Evolutionary conservation across 1,284 basidiomycete species (phyloP).

Genomic region (Cryptococcus deneoformans): DNA sequence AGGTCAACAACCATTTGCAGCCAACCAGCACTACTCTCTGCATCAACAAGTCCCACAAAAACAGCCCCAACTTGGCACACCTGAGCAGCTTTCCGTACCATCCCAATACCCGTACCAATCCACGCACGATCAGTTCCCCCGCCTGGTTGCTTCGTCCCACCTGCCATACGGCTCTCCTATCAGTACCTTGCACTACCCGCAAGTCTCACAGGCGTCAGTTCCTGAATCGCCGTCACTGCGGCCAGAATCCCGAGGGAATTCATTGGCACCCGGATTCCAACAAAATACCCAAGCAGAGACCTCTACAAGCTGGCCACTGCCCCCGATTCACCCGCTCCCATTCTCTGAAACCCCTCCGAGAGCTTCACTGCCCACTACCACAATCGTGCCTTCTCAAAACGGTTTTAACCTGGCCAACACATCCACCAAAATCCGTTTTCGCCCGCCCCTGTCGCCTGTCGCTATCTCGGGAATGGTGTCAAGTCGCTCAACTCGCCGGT

Average conservation of each 20-base stretch:
- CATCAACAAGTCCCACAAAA: background rate
- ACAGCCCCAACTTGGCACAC: background rate
- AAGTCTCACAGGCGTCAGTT: too few species aligned
- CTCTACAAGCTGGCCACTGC: background rate
- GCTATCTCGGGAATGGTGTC: conserved; percentile 3
- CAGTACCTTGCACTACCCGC: background rate
- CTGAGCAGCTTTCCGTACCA: background rate
- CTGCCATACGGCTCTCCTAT: background rate
- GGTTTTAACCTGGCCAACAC: background rate
- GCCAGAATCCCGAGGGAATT: background rate
- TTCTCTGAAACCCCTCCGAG: background rate
- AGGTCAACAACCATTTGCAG: background rate
- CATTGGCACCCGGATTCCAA: background rate
- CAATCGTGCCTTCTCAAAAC: background rate
- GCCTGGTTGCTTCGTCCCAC: background rate
- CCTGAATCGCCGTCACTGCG: background rate
- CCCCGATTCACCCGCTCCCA: background rate
- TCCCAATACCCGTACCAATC: background rate
- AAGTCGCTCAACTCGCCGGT: background rate
- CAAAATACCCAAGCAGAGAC: background rate
- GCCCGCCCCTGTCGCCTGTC: background rate
- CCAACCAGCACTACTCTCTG: background rate
- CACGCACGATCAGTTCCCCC: background rate
- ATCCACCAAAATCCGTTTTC: conserved; percentile 23
- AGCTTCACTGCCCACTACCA: background rate